A percentile compares a stretch with the other conserved stretches of the same genome.
Conservation (phyloP, 2,329 filamentous ascomycete species). For the Colletotrichum filicis region DNA sequence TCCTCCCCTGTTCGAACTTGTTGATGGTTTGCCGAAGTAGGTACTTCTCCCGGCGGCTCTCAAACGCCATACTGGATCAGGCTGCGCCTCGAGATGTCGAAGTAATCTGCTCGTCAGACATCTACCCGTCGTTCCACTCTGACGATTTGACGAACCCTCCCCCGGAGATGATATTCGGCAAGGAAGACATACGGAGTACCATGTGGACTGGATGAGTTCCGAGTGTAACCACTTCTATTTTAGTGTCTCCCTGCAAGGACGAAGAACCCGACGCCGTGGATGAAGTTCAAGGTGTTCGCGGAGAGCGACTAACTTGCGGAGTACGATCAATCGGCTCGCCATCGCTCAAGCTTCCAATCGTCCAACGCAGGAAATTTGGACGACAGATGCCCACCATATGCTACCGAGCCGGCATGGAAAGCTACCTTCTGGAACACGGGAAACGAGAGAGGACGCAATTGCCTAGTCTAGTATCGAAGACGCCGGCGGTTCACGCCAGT, state of each 20-base stretch:
- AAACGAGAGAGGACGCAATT: not conserved
- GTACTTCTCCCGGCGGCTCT: not conserved
- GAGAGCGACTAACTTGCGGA: not conserved
- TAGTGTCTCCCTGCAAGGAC: slow-evolving; percentile 13
- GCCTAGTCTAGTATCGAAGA: not conserved
- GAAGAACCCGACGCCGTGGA: not conserved
- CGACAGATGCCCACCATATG: not conserved
- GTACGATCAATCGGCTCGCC: not conserved
- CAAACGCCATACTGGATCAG: not conserved
- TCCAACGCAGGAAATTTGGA: not conserved
- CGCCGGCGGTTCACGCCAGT: not conserved
- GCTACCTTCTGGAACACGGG: slow-evolving; percentile 6
- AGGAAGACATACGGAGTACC: not conserved
- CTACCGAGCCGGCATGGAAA: not conserved
- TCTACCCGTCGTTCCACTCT: slow-evolving; percentile 1
- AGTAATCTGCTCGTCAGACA: slow-evolving; percentile 9
- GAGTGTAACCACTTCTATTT: slow-evolving; percentile 31
- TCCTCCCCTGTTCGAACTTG: not conserved
- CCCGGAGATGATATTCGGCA: slow-evolving; percentile 29
- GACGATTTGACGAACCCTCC: slow-evolving; percentile 3
- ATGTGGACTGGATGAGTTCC: slow-evolving; percentile 11
- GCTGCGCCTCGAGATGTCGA: slow-evolving; percentile 2
- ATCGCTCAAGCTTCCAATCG: not conserved
- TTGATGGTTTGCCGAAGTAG: not conserved
- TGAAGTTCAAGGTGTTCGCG: not conserved